Base-by-base conservation (phyloP, 148 eudicot genomes). In the Rhododendron kiyosumense region DNA sequence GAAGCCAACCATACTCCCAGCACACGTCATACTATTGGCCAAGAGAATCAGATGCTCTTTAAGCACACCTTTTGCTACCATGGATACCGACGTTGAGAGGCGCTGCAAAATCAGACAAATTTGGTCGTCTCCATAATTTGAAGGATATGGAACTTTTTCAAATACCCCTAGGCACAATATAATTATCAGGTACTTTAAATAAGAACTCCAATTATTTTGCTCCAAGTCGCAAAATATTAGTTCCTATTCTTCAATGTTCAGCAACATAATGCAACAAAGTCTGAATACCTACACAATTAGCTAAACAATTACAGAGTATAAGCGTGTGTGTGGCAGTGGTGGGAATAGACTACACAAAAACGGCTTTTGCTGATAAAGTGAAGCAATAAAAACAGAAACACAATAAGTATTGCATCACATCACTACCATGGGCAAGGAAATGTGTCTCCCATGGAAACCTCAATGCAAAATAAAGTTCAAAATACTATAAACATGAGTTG, bases 11-110 rank as follows among this genome's bases (percentile, higher is more conserved):
- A 97, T 77, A 82, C 89, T 93, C 22, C 99, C 99, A 63, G 98
- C 88, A 86, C 93, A 93, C 4, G 99, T 95, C 99, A 97, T 97
- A 91, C 98, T 97, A 85, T 95, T 97, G 15, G 95, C 99, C 88
- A 97, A 73, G 51, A 97, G 88, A 54, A 95, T 90, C n/a, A 97
- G 90, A 90, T 97, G 99, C 85, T 97, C 99, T 82, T 95, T 97
- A 41, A 97, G 92, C 57, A 97, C 92, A 77, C 99, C 99, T 91
- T 91, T 97, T 48, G 98, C 91, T 65, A 97, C 99, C 94, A 89
- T 91, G 22, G 98, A 91, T 65, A 97, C 99, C 11, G 99, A 97
- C 51, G 97, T 92, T 18, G 99, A 95, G 34, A 96, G 95, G 84
- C 99, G 96, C 98, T 96, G 90, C 90, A 90, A 85, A 85, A 74